Evolutionary conservation across 768 basidiomycete species (phyloP), one percentile per base, ranked within the genome.

Genomic region (Lanmaoa rubissima): DNA sequence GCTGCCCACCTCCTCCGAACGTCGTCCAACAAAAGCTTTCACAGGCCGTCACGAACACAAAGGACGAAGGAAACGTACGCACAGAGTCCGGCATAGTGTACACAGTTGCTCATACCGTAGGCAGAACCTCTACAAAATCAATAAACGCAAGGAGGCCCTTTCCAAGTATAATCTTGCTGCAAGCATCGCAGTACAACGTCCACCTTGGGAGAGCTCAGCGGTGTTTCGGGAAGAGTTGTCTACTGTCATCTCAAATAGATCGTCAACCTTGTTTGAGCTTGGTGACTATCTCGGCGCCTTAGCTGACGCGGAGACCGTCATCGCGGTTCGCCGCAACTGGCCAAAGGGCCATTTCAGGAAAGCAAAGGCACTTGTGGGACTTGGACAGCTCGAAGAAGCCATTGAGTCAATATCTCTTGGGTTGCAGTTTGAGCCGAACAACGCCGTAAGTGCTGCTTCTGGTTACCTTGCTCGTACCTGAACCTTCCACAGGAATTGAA

Each of bases 321-420:
- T 97, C 41, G 73, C 82, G 60, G 75, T 97, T 50, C 90, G 93
- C 66, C 79, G 86, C 54, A 86, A 85, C 44, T 98, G 96, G 95
- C 84, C 90, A 65, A 99, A 98, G 68, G 97, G 94, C 0, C 92
- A 98, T 72, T 97, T 97, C 79, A 81, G 97, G 56, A 94, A 90
- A 68, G 90, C 92, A 2, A 93, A 92, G 69, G 93, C 96, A 0
- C 76, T 99, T 42, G 76, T 90, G 2, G 92, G 82, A 21, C 77
- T 99, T 48, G 80, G 79, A 4, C 74, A 78, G 44, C 73, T 83
- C 53, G 74, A 85, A 42, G 94, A 96, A 42, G 94, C 94, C 10
- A 82, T 83, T 61, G 90, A 93, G 45, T 86, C 94, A 2, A 74
- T 96, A 57, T 79, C 83, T 61, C 79, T 94, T 8, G 97, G 96